Evolutionary conservation across 2,329 filamentous ascomycete genomes (phyloP), one percentile per base, ranked within the genome.

Genomic region (Trichoderma semiorbis): DNA sequence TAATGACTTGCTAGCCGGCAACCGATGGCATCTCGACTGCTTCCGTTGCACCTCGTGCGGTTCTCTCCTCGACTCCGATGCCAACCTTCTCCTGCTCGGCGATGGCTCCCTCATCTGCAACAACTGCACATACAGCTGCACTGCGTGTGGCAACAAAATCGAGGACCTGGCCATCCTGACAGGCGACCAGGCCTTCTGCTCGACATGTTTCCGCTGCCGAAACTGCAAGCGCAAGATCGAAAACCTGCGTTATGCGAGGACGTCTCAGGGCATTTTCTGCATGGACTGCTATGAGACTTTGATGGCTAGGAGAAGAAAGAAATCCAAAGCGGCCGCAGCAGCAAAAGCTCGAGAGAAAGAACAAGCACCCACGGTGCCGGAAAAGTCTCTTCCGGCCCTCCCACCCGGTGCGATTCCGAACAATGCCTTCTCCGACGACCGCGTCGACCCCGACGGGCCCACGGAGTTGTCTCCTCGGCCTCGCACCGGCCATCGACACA

Each of bases 221-320:
- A 99, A 98, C 81, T 99, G 96, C 87, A 99, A 98, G 85, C 91
- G 93, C 80, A 98, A 98, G 85, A 99, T 99, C 73, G 96, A 99
- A 83, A 99, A 99, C 80, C 86, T 99, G 75, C 91, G 95, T 80
- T 99, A 98, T 89, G 96, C 96, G 69, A 91, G 96, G 79, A 99
- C 96, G 1, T 98, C 95, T 8, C 96, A 98, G 82, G 96, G 96
- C 73, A 99, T 99, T 77, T 98, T 99, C 80, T 99, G 96, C 84
- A 99, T 99, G 96, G 94, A 92, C 78, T 99, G 96, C 80, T 96
- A 99, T 79, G 96, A 99, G 82, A 96, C 94, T 32, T 84, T 99
- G 68, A 98, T 98, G 94, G 94, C 95, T 64, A 88, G 95, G 74
- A 89, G 95, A 75, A 89, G 94, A 78, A 98, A 98, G 84, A 94